Base-by-base conservation (phyloP, 176 grass and related monocot genomes). In the Musa itinerans region DNA sequence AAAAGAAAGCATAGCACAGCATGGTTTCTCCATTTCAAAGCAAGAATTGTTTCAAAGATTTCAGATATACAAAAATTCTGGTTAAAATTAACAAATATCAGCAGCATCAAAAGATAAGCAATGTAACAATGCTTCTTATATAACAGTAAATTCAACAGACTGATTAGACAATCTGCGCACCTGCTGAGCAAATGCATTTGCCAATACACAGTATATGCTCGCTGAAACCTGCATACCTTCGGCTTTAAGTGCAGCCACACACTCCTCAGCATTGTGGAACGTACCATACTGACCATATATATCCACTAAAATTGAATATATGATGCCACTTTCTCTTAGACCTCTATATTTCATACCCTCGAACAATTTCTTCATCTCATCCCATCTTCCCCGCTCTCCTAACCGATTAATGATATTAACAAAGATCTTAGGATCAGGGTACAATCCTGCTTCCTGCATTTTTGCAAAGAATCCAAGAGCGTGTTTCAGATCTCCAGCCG, bases 321-420 rank as follows among this genome's bases (percentile, higher is more conserved):
- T 72, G 4, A 84, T 79, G 14, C 88, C 86, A 52, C 86, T 99
- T 76, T 94, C 80, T 70, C 82, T 80, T 65, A 93, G 52, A 8
- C 88, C 94, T 68, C 74, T 83, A 72, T 79, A 75, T 63, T 76
- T 85, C 86, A 94, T 99, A 43, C 79, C 77, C 43, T 87, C 85
- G 79, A 99, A 94, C 15, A 94, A 49, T 26, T 34, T 86, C 43
- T 80, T 92, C 58, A 99, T 87, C 69, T 94, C 82, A 76, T 93
- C 86, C 88, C 90, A 94, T 73, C 89, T 94, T 17, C 95, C 90
- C 56, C 89, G 84, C 79, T 94, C 90, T n/a, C 88, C 95, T 78
- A 99, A 81, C 63, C 59, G 67, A 54, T 66, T 63, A n/a, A 99
- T 94, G 83, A 94, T 94, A 0, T 65, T 76, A 50, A 85, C 8